Conservation (phyloP, 768 basidiomycete genomes). For the Russula earlei region DNA sequence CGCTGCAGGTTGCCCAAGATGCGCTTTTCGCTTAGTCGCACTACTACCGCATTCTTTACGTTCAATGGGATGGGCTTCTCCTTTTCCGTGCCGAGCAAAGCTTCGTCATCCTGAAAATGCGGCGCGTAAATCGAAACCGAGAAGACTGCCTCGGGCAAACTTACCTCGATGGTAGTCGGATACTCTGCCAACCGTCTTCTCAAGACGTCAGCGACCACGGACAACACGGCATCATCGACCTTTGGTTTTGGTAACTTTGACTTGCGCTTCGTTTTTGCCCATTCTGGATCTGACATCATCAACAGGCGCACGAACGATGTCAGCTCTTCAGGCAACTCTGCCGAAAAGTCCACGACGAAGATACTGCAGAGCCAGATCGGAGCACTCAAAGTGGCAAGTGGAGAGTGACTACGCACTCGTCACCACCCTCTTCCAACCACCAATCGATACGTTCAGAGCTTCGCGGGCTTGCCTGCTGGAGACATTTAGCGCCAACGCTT, state of each 20-base stretch:
- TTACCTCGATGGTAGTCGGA: conserved; percentile 48
- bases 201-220: conserved; percentile 41
- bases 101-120: conserved; percentile 41
- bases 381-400: not conserved
- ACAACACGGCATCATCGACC: conserved; percentile 38
- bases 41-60: conserved; percentile 54
- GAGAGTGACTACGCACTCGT: conserved; percentile 55
- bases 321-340: conserved; percentile 45
- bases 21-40: conserved; percentile 73
- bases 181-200: conserved; percentile 45
- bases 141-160: conserved; percentile 20
- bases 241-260: conserved; percentile 69
- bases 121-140: not conserved
- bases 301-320: conserved; percentile 61
- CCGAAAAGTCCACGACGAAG: conserved; percentile 44
- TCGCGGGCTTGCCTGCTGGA: conserved; percentile 14
- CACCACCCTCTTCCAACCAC: conserved; percentile 86
- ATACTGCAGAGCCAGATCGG: conserved; percentile 32
- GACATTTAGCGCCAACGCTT: conserved; percentile 23
- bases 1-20: conserved; percentile 34
- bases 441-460: conserved; percentile 66
- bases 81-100: conserved; percentile 27
- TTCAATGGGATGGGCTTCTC: conserved; percentile 30
- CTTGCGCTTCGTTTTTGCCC: conserved; percentile 49
- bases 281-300: conserved; percentile 45